Evolutionary conservation across 1,139 yeast species (phyloP).

Genomic region (Magnusiomyces suaveolens): DNA sequence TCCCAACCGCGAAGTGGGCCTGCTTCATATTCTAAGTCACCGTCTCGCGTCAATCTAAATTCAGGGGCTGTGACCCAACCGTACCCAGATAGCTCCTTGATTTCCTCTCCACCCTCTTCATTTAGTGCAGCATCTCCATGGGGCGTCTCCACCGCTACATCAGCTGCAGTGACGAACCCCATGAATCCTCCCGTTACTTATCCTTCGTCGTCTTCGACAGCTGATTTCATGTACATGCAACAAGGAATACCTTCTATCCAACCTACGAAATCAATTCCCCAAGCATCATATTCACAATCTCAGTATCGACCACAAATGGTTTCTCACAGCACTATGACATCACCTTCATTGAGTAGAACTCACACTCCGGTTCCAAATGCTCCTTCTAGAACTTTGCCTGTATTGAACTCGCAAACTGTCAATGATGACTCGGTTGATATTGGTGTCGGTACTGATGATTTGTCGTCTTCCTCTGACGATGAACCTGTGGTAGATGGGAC

Average conservation of each 20-base stretch:
- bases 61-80: background rate
- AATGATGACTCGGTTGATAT: background rate
- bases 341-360: conserved; percentile 10
- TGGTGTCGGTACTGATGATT: background rate
- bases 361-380: conserved; percentile 9
- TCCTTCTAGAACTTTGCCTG: background rate
- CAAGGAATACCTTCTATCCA: conserved; percentile 3
- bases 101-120: background rate
- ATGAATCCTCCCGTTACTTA: too few relatives aligned
- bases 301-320: conserved; percentile 1
- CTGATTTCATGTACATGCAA: background rate
- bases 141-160: background rate
- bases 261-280: background rate
- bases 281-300: background rate
- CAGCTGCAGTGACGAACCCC: background rate
- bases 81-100: too few relatives aligned
- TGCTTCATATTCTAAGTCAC: conserved; percentile 5
- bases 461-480: conserved; percentile 9
- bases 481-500: conserved; percentile 6
- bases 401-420: background rate
- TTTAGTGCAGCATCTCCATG: background rate
- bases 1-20: conserved; percentile 5
- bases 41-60: background rate
- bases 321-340: conserved; percentile 8
- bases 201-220: background rate